Base-by-base conservation (phyloP, 2,329 filamentous ascomycete species). In the Colletotrichum musae region DNA sequence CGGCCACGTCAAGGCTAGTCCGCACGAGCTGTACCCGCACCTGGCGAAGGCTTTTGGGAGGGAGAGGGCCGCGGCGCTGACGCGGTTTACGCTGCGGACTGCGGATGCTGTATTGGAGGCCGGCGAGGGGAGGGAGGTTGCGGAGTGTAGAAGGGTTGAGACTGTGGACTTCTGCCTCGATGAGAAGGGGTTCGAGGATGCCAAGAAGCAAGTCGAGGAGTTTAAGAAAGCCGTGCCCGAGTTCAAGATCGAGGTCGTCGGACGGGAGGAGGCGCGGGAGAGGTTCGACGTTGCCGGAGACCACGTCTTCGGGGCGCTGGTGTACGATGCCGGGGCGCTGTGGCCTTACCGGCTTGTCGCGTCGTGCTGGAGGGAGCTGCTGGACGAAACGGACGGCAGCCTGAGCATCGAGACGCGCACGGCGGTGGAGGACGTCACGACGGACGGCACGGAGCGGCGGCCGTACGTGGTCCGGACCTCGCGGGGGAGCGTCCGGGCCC, bases 301-400 rank as follows among this genome's bases (percentile, higher is more conserved):
- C 0, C 73, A 76, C 39, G 75, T 84, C 15, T 74, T 76, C 1
- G 84, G 85, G 0, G 85, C 81, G 4, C 72, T 86, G 5, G 80
- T 80, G 1, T 87, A 85, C 54, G 71, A 74, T 1, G 85, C 85
- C 10, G 86, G 85, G 3, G 84, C 85, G 12, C 75, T 88, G 2
- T 87, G 83, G 81, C 84, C 86, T 1, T 88, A 84, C 64, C 78
- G 84, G 13, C 80, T 89, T 10, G 80, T 88, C 6, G 83, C 83
- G 5, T 77, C 78, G 3, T 73, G 86, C 9, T 86, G 85, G 81
- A 76, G 80, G 41, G 75, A 79, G 36, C 74, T 88, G 12, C 72
- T 85, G 18, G 68, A 50, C 9, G 68, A 73, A 13, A 74, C 74
- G 0, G 81, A 79, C 13, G 66, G 77, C 0, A 75, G 74, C 16